These are phyloP conservation scores for Aureobasidium sp. DNA, from an alignment of 2,329 filamentous ascomycete species.

Conservation along the genomic window DNA sequence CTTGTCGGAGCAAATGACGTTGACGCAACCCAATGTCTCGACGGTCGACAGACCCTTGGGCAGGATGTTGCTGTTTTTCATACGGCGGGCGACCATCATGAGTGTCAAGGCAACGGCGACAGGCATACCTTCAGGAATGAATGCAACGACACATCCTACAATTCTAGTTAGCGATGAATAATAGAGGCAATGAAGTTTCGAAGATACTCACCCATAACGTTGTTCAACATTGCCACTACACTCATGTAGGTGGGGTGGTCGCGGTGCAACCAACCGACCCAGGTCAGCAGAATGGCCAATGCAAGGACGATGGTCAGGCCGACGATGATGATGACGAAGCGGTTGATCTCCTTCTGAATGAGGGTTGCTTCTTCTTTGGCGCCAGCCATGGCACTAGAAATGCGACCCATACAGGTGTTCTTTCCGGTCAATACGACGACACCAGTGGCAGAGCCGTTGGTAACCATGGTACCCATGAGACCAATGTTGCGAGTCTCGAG, in stretches of 20 bases:
- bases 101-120: slow-evolving; percentile 30
- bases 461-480: slow-evolving; percentile 38
- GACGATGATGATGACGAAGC: slow-evolving; percentile 41
- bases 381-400: slow-evolving; percentile 33
- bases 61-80: slow-evolving; percentile 39
- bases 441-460: slow-evolving; percentile 37
- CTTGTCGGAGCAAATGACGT: slow-evolving; percentile 40
- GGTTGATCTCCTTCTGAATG: slow-evolving; percentile 39
- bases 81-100: slow-evolving; percentile 38
- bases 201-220: slow-evolving; percentile 34
- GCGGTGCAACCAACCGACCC: slow-evolving; percentile 36
- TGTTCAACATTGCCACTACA: slow-evolving; percentile 40
- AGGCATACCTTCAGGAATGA: slow-evolving; percentile 28
- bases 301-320: slow-evolving; percentile 35
- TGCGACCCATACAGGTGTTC: slow-evolving; percentile 38
- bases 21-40: slow-evolving; percentile 40
- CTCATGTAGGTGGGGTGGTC: slow-evolving; percentile 36
- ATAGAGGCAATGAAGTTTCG: background rate
- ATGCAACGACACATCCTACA: slow-evolving; percentile 22
- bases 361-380: slow-evolving; percentile 35
- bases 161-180: background rate
- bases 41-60: slow-evolving; percentile 39
- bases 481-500: slow-evolving; percentile 41
- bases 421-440: slow-evolving; percentile 37
- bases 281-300: slow-evolving; percentile 39